Base-by-base conservation (phyloP, 208 protist species). In the Plasmodiophora brassicae region DNA sequence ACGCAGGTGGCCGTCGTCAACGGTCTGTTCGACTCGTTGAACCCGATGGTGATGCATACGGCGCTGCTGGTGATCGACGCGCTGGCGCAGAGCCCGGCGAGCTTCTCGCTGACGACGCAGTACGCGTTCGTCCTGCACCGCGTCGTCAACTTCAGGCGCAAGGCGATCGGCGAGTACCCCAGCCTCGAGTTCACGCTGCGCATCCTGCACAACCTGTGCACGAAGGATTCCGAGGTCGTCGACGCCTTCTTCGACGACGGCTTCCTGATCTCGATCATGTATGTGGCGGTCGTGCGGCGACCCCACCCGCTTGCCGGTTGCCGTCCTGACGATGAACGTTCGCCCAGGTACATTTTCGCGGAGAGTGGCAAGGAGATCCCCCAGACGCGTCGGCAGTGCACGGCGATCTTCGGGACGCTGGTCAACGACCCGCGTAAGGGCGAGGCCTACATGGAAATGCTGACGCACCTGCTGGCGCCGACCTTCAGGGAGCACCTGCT, bases 371-470 rank as follows among this genome's bases (percentile, higher is more conserved):
- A 5, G 20, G 65, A 78, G n/a, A 78, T n/a, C 65, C 41, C 32
- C 65, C 65, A 38, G 41, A 78, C 41, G 14, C 5, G 41, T n/a
- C 10, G 20, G 32, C 14, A 78, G 32, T 78, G n/a, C 65, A 78
- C 65, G 10, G 14, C 32, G 65, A 78, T 78, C 20, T 5, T 78
- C 5, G 65, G 65, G 20, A 78, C n/a, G n/a, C n/a, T 78, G 41
- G 65, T 32, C n/a, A 38, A n/a, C 32, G 65, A 78, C 5, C n/a
- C 5, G 5, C 5, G 65, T 44, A 78, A 78, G n/a, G 65, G 65
- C 5, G 65, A 78, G n/a, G 65, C 65, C 5, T 78, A 78, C n/a
- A 78, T 78, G 65, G 65, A 78, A 14, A 78, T 78, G 65, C n/a
- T 78, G 5, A 5, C 65, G 14, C 65, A 78, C 41, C 14, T 78